Evolutionary conservation across 345 rosid genomes (phyloP).

Genomic region (Acer saccharum): DNA sequence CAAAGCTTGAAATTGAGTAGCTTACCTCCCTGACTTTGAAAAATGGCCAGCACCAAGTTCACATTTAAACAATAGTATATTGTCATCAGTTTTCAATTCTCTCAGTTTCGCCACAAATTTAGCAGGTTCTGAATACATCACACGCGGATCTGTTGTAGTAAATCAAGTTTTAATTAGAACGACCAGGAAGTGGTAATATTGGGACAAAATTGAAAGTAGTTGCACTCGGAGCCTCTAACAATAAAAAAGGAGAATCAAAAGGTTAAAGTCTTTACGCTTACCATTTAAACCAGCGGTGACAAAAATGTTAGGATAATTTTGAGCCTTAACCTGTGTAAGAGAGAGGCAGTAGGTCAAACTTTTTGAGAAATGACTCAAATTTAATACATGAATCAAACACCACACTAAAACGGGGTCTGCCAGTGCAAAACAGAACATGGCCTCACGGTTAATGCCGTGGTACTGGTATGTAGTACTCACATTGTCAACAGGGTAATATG

Average conservation of each 20-base stretch:
- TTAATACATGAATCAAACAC: no score
- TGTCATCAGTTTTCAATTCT: conserved; percentile 76
- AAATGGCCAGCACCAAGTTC: conserved; percentile 94
- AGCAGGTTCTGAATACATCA: conserved; percentile 90
- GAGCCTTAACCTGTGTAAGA: conserved; percentile 58
- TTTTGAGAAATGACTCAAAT: no score
- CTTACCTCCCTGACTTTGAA: conserved; percentile 93
- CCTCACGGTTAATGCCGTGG: no score
- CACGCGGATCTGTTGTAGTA: conserved; percentile 72
- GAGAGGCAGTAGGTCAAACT: no score
- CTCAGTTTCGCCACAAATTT: conserved; percentile 92
- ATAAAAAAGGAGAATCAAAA: neutral
- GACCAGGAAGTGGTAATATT: neutral
- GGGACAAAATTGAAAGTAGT: neutral
- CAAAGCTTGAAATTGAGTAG: neutral
- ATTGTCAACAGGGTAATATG: conserved; percentile 64
- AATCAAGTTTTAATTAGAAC: conserved; percentile 4
- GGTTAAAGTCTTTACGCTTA: conserved; percentile 27
- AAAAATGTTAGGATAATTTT: conserved; percentile 80
- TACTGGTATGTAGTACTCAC: no score
- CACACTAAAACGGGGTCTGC: no score
- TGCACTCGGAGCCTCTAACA: neutral
- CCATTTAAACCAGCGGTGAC: conserved; percentile 89
- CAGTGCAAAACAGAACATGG: conserved; percentile 27
- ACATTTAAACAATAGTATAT: conserved; percentile 77